Conservation (phyloP, 2,329 filamentous ascomycete genomes). For the Bisporella sp. region DNA sequence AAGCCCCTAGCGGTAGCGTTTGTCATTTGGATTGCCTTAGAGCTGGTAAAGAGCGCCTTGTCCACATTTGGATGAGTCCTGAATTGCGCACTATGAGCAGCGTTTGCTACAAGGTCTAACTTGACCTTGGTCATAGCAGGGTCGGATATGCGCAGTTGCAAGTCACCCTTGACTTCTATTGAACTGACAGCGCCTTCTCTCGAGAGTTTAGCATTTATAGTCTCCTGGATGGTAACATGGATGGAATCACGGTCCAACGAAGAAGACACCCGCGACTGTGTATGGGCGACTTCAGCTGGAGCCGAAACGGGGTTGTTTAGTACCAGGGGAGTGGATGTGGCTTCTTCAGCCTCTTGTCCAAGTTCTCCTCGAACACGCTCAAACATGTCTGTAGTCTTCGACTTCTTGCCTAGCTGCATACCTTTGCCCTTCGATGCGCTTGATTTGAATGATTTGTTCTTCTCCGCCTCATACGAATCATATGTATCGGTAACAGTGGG, state of each 20-base stretch:
- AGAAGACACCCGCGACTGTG: conserved; percentile 52
- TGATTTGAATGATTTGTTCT: conserved; percentile 87
- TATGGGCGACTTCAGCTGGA: conserved; percentile 41
- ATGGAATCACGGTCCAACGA: conserved; percentile 76
- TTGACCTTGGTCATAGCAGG: conserved; percentile 86
- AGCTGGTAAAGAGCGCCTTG: conserved; percentile 74
- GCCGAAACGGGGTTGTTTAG: conserved; percentile 40
- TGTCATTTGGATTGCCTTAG: conserved; percentile 82
- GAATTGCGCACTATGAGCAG: conserved; percentile 82
- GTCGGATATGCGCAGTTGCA: conserved; percentile 86
- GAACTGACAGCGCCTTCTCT: conserved; percentile 82
- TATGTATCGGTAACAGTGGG: conserved; percentile 74
- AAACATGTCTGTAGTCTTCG: conserved; percentile 95
- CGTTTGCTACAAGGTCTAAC: conserved; percentile 67
- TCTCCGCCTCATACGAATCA: conserved; percentile 93
- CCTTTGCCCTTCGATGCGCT: conserved; percentile 82
- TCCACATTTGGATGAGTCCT: conserved; percentile 96
- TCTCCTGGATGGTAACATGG: conserved; percentile 80
- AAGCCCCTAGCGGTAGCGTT: conserved; percentile 76
- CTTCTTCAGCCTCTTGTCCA: conserved; percentile 75
- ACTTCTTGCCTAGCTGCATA: conserved; percentile 99
- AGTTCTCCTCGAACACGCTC: conserved; percentile 90
- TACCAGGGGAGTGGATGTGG: conserved; percentile 56
- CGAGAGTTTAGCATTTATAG: conserved; percentile 83
- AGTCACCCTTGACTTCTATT: conserved; percentile 83